Evolutionary conservation across 768 basidiomycete species (phyloP).

Genomic region (Auricularia sp.): DNA sequence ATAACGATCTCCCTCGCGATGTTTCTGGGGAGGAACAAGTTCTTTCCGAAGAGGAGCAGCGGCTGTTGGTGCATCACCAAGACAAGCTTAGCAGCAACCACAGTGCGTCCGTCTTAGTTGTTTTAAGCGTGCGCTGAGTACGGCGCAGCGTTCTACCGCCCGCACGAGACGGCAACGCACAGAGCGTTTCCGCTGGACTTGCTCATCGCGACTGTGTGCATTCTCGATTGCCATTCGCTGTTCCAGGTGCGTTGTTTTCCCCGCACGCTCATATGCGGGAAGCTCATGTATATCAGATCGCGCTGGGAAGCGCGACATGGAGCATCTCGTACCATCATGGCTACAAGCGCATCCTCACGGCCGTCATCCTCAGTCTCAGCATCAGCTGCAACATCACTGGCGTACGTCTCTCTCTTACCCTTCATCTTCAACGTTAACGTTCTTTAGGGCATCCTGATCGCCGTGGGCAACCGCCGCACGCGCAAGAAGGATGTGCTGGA

Average conservation of each 20-base stretch:
- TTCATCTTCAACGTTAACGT: background rate
- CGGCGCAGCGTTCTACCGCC: background rate
- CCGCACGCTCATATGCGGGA: no score
- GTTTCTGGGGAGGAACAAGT: background rate
- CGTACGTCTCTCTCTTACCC: background rate
- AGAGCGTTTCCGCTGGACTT: background rate
- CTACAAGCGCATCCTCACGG: background rate
- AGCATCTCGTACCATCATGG: constrained; percentile 1
- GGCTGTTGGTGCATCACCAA: background rate
- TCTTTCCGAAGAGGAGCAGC: background rate
- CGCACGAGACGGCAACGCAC: background rate
- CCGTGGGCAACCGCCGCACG: background rate
- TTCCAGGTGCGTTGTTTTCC: background rate
- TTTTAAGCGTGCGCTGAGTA: background rate
- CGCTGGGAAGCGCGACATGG: background rate
- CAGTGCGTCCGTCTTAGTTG: background rate
- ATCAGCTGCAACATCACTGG: constrained; percentile 1
- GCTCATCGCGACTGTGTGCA: background rate
- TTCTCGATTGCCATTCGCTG: background rate
- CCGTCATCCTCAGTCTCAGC: background rate
- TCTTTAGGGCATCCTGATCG: background rate
- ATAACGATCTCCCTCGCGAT: background rate
- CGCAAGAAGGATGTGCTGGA: background rate
- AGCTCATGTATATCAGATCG: background rate
- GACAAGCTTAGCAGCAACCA: background rate